Conservation (phyloP, 495 filamentous ascomycete genomes). For the Apodospora peruviana region DNA sequence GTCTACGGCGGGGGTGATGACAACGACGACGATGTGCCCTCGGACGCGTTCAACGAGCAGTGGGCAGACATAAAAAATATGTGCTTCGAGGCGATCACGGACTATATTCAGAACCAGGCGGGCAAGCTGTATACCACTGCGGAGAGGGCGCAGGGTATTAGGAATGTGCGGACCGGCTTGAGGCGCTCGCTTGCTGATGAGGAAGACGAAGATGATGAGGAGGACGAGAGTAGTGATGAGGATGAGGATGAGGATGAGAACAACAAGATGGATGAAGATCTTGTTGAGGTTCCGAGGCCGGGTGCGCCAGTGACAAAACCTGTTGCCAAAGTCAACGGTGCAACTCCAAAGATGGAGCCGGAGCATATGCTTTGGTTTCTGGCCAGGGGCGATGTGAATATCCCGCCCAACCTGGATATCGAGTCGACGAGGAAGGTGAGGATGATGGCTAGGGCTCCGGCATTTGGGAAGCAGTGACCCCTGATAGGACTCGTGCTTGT, state of each 20-base stretch:
- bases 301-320: slow-evolving; percentile 18
- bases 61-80: slow-evolving; percentile 37
- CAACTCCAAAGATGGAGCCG: slow-evolving; percentile 11
- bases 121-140: slow-evolving; percentile 56
- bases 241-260: slow-evolving; percentile 47
- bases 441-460: background rate
- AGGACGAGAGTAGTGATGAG: too few relatives aligned
- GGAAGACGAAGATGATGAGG: slow-evolving; percentile 46
- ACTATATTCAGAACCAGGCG: slow-evolving; percentile 46
- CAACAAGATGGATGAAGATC: slow-evolving; percentile 36
- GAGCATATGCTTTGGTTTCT: slow-evolving; percentile 27
- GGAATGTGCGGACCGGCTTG: slow-evolving; percentile 67
- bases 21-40: slow-evolving; percentile 24
- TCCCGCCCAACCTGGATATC: slow-evolving; percentile 21
- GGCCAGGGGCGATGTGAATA: slow-evolving; percentile 28
- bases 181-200: slow-evolving; percentile 51
- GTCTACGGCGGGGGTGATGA: slow-evolving; percentile 20
- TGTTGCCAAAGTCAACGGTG: background rate
- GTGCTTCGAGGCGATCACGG: slow-evolving; percentile 26
- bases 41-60: slow-evolving; percentile 35
- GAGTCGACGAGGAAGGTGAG: slow-evolving; percentile 10
- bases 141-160: slow-evolving; percentile 59
- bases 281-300: slow-evolving; percentile 26
- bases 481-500: too few relatives aligned
- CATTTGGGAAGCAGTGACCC: too few relatives aligned